Conservation (phyloP, 352 stramenopile genomes). For the Phytophthora fragariaefolia region DNA sequence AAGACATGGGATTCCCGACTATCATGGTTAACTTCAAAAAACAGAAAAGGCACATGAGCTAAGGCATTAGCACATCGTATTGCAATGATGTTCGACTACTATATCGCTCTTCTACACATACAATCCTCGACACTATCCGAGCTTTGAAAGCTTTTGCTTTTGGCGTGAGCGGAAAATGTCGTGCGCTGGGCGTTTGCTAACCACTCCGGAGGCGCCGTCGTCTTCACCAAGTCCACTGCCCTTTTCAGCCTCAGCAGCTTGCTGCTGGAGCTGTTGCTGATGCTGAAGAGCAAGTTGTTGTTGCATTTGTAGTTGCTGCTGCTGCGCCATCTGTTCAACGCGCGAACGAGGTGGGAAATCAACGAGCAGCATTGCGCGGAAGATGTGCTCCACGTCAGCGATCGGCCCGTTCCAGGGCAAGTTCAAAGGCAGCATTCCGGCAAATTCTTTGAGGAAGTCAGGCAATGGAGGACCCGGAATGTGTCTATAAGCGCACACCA, state of each 20-base stretch:
- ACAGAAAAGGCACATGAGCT: conserved; percentile 49
- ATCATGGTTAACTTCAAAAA: conserved; percentile 54
- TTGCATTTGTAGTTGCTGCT: conserved; percentile 72
- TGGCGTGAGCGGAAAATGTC: conserved; percentile 88
- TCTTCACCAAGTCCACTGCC: conserved; percentile 54
- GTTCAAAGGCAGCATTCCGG: conserved; percentile 77
- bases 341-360: conserved; percentile 79
- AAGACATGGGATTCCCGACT: conserved; percentile 42
- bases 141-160: conserved; percentile 87
- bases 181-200: conserved; percentile 84
- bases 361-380: conserved; percentile 81
- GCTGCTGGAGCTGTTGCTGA: conserved; percentile 60
- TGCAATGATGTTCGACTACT: conserved; percentile 9
- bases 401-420: conserved; percentile 89
- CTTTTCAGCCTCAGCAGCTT: conserved; percentile 54
- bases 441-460: conserved; percentile 89
- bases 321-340: conserved; percentile 74
- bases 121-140: conserved; percentile 44
- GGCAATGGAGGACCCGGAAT: conserved; percentile 79
- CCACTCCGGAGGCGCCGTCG: conserved; percentile 53
- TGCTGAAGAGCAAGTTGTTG: conserved; percentile 63
- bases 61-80: conserved; percentile 14
- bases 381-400: conserved; percentile 88
- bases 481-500: conserved; percentile 40
- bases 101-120: conserved; percentile 17